These are phyloP conservation scores for Xylaria longipes DNA, from an alignment of 495 filamentous ascomycete genomes.

Conservation along the genomic window DNA sequence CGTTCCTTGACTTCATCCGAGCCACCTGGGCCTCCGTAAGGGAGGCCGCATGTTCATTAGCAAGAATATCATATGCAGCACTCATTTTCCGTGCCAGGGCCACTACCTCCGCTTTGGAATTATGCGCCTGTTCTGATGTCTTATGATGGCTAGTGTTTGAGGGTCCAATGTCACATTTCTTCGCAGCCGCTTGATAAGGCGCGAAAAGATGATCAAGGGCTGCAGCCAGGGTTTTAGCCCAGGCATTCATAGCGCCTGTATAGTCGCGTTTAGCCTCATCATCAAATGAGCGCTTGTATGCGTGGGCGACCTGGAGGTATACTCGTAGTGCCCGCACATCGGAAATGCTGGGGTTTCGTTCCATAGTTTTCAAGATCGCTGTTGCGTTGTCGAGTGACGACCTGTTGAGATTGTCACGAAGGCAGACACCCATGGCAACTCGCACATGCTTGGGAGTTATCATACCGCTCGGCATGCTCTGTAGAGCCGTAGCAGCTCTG, in stretches of 20 bases:
- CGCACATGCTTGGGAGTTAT: slow-evolving; percentile 64
- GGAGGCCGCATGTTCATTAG: neutral
- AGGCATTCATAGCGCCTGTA: slow-evolving; percentile 30
- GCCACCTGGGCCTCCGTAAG: neutral
- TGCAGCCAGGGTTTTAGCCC: slow-evolving; percentile 41
- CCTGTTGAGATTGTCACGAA: slow-evolving; percentile 72
- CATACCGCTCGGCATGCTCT: slow-evolving; percentile 50
- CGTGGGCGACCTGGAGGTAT: slow-evolving; percentile 49
- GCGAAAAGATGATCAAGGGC: slow-evolving; percentile 50
- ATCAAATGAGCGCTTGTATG: slow-evolving; percentile 36
- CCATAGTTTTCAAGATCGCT: slow-evolving; percentile 65
- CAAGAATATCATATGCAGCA: slow-evolving; percentile 42
- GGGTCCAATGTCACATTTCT: slow-evolving; percentile 32
- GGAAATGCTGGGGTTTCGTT: slow-evolving; percentile 42
- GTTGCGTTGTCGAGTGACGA: slow-evolving; percentile 63
- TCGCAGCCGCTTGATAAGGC: slow-evolving; percentile 40
- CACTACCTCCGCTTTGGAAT: slow-evolving; percentile 42
- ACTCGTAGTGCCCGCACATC: slow-evolving; percentile 50
- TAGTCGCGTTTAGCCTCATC: slow-evolving; percentile 21
- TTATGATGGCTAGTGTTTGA: slow-evolving; percentile 29
- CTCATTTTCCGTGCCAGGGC: slow-evolving; percentile 51
- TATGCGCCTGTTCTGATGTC: slow-evolving; percentile 15
- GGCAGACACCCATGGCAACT: slow-evolving; percentile 72
- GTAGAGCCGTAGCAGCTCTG: slow-evolving; percentile 60
- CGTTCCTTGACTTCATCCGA: slow-evolving; percentile 35